Evolutionary conservation across 768 basidiomycete species (phyloP).

Genomic region (Punctularia strigosozonata): DNA sequence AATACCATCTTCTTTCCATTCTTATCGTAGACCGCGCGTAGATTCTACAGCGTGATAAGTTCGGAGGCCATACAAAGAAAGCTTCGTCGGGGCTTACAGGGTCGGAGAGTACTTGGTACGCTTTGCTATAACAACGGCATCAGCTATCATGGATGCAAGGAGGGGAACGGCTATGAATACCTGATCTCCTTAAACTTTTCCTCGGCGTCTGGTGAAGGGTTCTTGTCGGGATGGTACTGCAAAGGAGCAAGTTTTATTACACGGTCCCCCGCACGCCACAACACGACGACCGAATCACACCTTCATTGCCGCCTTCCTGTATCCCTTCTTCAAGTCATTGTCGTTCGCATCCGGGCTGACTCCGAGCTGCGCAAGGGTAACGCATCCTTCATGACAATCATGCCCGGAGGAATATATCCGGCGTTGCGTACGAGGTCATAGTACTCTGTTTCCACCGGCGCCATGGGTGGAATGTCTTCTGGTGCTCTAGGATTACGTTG

Average conservation of each 20-base stretch:
- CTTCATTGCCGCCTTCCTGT: slow-evolving; percentile 90
- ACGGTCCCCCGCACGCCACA: too few species aligned
- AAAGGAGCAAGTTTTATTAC: neutral
- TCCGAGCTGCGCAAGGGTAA: slow-evolving; percentile 37
- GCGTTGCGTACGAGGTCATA: slow-evolving; percentile 66
- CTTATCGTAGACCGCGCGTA: slow-evolving; percentile 87
- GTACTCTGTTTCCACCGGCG: slow-evolving; percentile 86
- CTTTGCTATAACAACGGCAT: slow-evolving; percentile 48
- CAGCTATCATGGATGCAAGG: neutral
- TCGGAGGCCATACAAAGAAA: slow-evolving; percentile 1
- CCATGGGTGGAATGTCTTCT: slow-evolving; percentile 29
- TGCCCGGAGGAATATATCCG: slow-evolving; percentile 2
- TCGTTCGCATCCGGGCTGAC: slow-evolving; percentile 66
- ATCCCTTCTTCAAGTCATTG: slow-evolving; percentile 85
- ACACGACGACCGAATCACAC: slow-evolving; percentile 35
- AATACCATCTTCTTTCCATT: slow-evolving; percentile 80
- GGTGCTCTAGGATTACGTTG: neutral
- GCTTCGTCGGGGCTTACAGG: slow-evolving; percentile 35
- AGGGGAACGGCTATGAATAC: slow-evolving; percentile 26
- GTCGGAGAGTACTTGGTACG: slow-evolving; percentile 87
- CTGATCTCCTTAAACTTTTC: slow-evolving; percentile 97
- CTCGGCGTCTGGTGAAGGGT: slow-evolving; percentile 83
- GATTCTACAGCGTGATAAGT: slow-evolving; percentile 35
- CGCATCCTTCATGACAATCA: slow-evolving; percentile 1
- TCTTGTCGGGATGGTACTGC: slow-evolving; percentile 94